phyloP scores from a whole-genome alignment of 2,329 filamentous ascomycete genomes.

The Cladophialophora chaetospira region DNA sequence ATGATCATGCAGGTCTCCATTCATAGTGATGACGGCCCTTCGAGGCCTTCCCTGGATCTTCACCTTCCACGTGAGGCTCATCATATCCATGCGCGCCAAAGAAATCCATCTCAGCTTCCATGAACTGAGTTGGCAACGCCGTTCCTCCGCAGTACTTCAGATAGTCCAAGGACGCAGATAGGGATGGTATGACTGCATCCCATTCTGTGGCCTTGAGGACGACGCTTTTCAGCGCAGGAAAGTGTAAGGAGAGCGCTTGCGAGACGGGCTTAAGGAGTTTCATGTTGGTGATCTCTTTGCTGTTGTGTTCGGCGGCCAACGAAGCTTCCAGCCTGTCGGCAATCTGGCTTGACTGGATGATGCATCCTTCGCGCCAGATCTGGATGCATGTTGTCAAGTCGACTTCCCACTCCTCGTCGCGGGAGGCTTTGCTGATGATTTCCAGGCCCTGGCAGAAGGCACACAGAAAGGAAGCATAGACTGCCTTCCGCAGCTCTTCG shows the following conservation, averaged over 20 bases:
- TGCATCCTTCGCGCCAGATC: slow-evolving; percentile 1
- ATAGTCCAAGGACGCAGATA: neutral
- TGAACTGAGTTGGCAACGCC: slow-evolving; percentile 1
- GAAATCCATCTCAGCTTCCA: slow-evolving; percentile 1
- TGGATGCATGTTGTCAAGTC: slow-evolving; percentile 2
- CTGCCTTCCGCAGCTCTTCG: neutral
- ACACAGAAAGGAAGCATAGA: neutral
- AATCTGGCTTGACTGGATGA: slow-evolving; percentile 3
- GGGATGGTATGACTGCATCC: neutral
- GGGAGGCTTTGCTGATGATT: neutral
- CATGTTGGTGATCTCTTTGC: neutral
- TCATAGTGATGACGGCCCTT: slow-evolving; percentile 1
- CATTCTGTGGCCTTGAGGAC: neutral
- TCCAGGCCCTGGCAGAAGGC: slow-evolving; percentile 1
- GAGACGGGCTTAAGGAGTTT: neutral
- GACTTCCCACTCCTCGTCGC: neutral
- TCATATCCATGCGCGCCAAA: neutral
- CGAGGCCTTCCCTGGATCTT: slow-evolving; percentile 1
- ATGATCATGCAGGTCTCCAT: slow-evolving; percentile 2
- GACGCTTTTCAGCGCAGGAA: neutral
- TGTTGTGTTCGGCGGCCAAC: neutral
- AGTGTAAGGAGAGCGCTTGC: neutral
- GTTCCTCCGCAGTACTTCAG: neutral
- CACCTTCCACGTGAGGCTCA: neutral
- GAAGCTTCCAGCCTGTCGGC: neutral